Conservation (phyloP, 306 rosid species). For the Castanea sativa region DNA sequence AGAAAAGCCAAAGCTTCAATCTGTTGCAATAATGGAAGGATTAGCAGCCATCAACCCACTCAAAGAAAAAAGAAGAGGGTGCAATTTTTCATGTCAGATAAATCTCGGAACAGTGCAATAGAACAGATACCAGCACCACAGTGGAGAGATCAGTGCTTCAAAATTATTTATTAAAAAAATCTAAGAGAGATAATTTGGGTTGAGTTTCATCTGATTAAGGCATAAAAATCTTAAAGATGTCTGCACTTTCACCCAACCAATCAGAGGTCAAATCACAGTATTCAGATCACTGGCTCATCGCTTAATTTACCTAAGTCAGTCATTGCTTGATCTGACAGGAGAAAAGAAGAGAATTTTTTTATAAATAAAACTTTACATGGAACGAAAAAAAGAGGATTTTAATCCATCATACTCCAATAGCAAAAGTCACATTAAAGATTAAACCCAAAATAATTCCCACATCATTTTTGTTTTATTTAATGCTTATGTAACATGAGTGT, state of each 20-base stretch:
- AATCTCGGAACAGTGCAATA: background rate
- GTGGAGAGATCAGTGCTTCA: background rate
- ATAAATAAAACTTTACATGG: background rate
- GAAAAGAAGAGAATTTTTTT: background rate
- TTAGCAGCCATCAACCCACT: constrained; percentile 23
- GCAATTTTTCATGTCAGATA: constrained; percentile 2
- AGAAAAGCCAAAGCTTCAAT: constrained; percentile 97
- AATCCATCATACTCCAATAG: no score
- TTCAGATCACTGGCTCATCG: background rate
- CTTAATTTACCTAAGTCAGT: background rate
- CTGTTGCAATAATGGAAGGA: constrained; percentile 44
- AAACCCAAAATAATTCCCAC: no score
- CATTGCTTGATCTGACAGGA: background rate
- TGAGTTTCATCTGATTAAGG: background rate
- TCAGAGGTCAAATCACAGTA: background rate
- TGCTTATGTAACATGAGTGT: no score
- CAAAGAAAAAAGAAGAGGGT: constrained; percentile 6
- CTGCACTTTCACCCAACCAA: background rate
- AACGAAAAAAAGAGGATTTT: no score
- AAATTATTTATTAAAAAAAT: background rate
- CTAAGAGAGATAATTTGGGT: background rate
- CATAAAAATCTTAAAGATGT: background rate
- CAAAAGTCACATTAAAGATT: no score
- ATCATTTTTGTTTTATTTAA: no score
- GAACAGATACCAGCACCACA: background rate